These are phyloP conservation scores for Dalbergia cultrata DNA, from an alignment of 306 rosid genomes.

Conservation along the genomic window DNA sequence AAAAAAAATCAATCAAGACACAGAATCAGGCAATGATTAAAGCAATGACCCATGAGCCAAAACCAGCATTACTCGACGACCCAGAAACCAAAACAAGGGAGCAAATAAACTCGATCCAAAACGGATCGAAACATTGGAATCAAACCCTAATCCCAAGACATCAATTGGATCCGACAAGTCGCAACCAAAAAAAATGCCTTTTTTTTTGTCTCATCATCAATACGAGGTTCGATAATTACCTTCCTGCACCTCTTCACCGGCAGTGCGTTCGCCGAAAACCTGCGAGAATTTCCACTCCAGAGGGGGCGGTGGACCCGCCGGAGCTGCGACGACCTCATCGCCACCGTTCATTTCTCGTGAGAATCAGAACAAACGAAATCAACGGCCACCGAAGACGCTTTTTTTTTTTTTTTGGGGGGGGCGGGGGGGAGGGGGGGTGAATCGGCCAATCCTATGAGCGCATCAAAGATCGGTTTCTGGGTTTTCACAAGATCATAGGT, in stretches of 20 bases:
- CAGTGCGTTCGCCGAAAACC: constrained; percentile 98
- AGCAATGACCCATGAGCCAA: constrained; percentile 52
- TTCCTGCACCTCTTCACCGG: constrained; percentile 99
- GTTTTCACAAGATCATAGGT: constrained; percentile 74
- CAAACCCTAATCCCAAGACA: constrained; percentile 72
- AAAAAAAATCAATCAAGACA: constrained; percentile 44
- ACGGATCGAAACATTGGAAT: constrained; percentile 60
- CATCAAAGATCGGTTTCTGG: constrained; percentile 82
- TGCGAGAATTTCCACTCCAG: constrained; percentile 99
- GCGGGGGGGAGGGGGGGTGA: too few species aligned
- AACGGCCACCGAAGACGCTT: constrained; percentile 51
- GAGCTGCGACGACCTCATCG: constrained; percentile 90
- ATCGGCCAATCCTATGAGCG: constrained; percentile 71
- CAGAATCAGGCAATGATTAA: constrained; percentile 46
- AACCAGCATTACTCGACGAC: constrained; percentile 51
- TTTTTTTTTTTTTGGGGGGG: too few species aligned
- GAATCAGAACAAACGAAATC: constrained; percentile 41
- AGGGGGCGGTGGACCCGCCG: constrained; percentile 73
- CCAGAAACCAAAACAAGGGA: constrained; percentile 40
- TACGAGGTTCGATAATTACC: constrained; percentile 60
- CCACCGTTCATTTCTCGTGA: constrained; percentile 78
- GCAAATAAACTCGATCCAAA: constrained; percentile 57
- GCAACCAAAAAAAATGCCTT: neutral
- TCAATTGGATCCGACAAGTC: constrained; percentile 76
- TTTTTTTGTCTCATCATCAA: constrained; percentile 26